phyloP scores from a whole-genome alignment of 495 filamentous ascomycete genomes.

The Aspergillus conjunctus region DNA sequence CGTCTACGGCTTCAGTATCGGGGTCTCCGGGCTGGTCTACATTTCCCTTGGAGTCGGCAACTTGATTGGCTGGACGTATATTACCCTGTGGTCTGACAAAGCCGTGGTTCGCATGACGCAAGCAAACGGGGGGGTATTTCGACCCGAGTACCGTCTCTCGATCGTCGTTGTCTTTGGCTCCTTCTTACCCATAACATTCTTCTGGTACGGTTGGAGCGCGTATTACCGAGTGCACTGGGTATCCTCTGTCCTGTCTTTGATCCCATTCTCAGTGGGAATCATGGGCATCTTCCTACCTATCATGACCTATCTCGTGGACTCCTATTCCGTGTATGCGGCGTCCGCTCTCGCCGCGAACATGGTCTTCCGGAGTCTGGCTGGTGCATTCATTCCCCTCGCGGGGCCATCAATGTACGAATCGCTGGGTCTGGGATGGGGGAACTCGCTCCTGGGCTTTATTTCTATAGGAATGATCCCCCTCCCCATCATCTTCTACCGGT shows the following conservation, averaged over 20 bases:
- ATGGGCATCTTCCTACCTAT: conserved; percentile 8
- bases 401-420: conserved; percentile 16
- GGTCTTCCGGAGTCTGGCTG: conserved; percentile 1
- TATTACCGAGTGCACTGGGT: conserved; percentile 40
- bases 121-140: conserved; percentile 19
- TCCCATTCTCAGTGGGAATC: conserved; percentile 1
- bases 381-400: conserved; percentile 7
- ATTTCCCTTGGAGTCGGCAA: conserved; percentile 38
- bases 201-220: conserved; percentile 39
- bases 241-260: conserved; percentile 33
- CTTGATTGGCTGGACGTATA: conserved; percentile 26
- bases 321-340: conserved; percentile 7
- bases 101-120: conserved; percentile 11
- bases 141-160: conserved; percentile 5
- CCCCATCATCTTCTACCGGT: conserved; percentile 47
- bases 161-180: conserved; percentile 31
- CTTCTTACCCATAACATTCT: conserved; percentile 24
- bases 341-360: conserved; percentile 6
- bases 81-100: conserved; percentile 5
- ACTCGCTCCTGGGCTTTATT: conserved; percentile 57
- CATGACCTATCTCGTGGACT: conserved; percentile 12
- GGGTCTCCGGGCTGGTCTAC: conserved; percentile 37
- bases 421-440: conserved; percentile 59
- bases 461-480: conserved; percentile 53
- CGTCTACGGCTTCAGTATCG: conserved; percentile 34